Conservation (phyloP, 2,329 filamentous ascomycete species). For the Cryoendolithus antarcticus region DNA sequence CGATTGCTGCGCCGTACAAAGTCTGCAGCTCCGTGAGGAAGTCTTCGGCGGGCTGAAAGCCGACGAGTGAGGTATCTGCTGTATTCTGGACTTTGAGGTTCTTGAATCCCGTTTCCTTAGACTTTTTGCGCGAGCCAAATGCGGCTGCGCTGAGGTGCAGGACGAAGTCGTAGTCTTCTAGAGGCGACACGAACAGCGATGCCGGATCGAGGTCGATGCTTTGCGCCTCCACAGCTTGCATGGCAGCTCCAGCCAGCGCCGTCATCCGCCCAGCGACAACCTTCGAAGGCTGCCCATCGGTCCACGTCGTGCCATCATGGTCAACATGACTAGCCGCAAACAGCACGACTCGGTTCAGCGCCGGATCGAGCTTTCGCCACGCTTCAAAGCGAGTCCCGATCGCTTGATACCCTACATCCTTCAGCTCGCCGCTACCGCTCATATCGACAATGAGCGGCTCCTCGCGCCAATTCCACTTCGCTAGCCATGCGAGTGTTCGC, state of each 20-base stretch:
- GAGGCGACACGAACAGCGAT: constrained; percentile 58
- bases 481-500: constrained; percentile 64
- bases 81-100: constrained; percentile 56
- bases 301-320: constrained; percentile 67
- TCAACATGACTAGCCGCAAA: constrained; percentile 75
- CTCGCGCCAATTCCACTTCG: constrained; percentile 83
- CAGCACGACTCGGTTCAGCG: constrained; percentile 70
- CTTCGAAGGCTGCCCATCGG: constrained; percentile 59
- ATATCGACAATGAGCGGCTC: constrained; percentile 74
- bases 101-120: constrained; percentile 53
- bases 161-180: constrained; percentile 76
- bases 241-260: constrained; percentile 64
- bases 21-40: constrained; percentile 56
- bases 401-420: constrained; percentile 44
- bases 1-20: constrained; percentile 54
- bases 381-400: constrained; percentile 63
- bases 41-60: constrained; percentile 47
- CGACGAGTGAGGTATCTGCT: constrained; percentile 33
- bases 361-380: constrained; percentile 79
- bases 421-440: constrained; percentile 37
- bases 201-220: constrained; percentile 30
- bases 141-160: constrained; percentile 52
- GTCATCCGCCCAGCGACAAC: constrained; percentile 78
- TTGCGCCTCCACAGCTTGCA: constrained; percentile 36
- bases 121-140: constrained; percentile 20